Conservation (phyloP, 768 basidiomycete species). For the Termitomyces titanicus region DNA sequence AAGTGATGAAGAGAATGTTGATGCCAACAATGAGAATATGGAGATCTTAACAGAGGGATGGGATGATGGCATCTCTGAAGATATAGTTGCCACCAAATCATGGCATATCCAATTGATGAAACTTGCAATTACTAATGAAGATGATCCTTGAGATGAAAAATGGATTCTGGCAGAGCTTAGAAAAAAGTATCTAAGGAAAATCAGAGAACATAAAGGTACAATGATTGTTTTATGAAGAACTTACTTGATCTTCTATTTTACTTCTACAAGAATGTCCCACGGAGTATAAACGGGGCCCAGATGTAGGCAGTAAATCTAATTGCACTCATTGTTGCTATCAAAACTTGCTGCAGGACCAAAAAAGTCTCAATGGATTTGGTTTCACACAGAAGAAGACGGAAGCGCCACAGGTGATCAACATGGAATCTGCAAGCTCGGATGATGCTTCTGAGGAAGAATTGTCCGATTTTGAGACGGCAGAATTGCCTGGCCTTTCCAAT, state of each 20-base stretch:
- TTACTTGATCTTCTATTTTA: neutral
- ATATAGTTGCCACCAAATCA: neutral
- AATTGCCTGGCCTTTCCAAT: neutral
- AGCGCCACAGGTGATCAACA: too few species aligned
- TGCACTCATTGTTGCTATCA: neutral
- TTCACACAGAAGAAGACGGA: neutral
- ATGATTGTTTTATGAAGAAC: neutral
- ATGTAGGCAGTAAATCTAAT: neutral
- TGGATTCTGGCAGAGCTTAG: conserved; percentile 3
- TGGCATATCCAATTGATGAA: neutral
- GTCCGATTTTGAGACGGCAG: too few species aligned
- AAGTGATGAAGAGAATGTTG: neutral
- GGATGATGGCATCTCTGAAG: neutral
- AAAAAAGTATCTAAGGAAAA: conserved; percentile 1
- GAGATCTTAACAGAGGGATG: neutral
- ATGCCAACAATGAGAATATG: neutral
- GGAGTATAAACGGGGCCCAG: neutral
- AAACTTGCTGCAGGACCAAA: neutral
- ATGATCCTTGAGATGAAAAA: conserved; percentile 8
- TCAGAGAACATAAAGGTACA: conserved; percentile 1
- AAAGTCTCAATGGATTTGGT: neutral
- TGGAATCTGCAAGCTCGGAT: neutral
- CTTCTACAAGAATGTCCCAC: neutral
- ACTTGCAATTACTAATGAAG: conserved; percentile 1
- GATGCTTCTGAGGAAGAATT: neutral